A percentile compares a stretch with the other conserved stretches of the same genome.
These are phyloP conservation scores for Acorus calamus DNA, from an alignment of 106 monocot species.

Conservation along the genomic window DNA sequence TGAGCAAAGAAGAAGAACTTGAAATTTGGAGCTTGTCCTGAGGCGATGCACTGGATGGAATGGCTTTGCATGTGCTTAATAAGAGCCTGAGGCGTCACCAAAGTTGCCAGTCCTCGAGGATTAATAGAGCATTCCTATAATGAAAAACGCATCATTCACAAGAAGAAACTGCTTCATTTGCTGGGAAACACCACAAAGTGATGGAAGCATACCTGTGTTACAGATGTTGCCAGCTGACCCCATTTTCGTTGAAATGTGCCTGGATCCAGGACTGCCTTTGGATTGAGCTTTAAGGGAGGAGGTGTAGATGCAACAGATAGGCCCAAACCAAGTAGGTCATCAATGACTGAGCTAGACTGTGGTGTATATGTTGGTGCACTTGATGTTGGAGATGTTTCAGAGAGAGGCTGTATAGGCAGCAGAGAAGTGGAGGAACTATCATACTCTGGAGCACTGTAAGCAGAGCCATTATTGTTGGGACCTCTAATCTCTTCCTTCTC, in stretches of 20 bases:
- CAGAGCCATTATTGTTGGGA: conserved; percentile 36
- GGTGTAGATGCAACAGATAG: conserved; percentile 26
- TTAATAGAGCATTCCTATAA: conserved; percentile 64
- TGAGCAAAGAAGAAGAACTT: conserved; percentile 97
- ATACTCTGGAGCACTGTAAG: conserved; percentile 67
- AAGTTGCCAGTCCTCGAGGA: conserved; percentile 53
- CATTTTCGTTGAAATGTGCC: conserved; percentile 89
- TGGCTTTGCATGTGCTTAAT: conserved; percentile 79
- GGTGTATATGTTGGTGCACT: conserved; percentile 16
- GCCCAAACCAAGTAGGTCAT: conserved; percentile 87
- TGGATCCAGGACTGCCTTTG: conserved; percentile 80
- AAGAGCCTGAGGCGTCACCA: conserved; percentile 60
- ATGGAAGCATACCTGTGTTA: conserved; percentile 47
- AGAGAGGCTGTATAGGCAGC: conserved; percentile 14
- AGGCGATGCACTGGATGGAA: conserved; percentile 90
- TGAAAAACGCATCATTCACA: neutral
- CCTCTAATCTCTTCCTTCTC: conserved; percentile 80
- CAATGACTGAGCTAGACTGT: conserved; percentile 40
- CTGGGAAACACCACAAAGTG: neutral
- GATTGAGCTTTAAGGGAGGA: conserved; percentile 60
- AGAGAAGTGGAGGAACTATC: conserved; percentile 26
- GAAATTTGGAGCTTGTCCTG: conserved; percentile 78
- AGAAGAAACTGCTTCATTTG: neutral
- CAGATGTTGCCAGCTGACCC: conserved; percentile 56
- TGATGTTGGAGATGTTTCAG: conserved; percentile 20